Conservation (phyloP, 2,329 filamentous ascomycete genomes). For the Daldinia sp. region DNA sequence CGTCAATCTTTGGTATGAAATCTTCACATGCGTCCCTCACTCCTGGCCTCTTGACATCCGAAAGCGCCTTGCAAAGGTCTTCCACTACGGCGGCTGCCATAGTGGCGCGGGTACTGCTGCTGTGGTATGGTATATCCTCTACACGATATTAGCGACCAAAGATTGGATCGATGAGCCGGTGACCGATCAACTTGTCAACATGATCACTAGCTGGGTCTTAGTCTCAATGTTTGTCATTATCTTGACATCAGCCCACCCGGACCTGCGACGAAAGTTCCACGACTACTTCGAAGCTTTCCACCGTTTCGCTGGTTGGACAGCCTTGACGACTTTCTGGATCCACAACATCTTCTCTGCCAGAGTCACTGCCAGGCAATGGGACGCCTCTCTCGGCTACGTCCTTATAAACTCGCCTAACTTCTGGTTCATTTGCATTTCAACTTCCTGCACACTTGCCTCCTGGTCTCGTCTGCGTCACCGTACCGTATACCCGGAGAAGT, state of each 20-base stretch:
- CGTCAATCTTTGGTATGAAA: constrained; percentile 63
- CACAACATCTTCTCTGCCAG: constrained; percentile 73
- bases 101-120: constrained; percentile 64
- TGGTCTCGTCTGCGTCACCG: constrained; percentile 80
- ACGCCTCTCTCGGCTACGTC: constrained; percentile 53
- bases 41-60: constrained; percentile 63
- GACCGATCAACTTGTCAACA: constrained; percentile 43
- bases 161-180: constrained; percentile 44
- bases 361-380: constrained; percentile 54
- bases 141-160: constrained; percentile 49
- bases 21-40: constrained; percentile 60
- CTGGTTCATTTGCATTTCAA: constrained; percentile 77
- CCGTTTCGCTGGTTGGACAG: constrained; percentile 78
- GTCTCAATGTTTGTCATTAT: constrained; percentile 70
- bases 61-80: constrained; percentile 63
- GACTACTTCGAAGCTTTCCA: constrained; percentile 79
- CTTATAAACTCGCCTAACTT: constrained; percentile 62
- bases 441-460: constrained; percentile 74
- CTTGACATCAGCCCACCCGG: constrained; percentile 72
- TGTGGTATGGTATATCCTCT: constrained; percentile 63
- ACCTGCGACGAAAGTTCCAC: constrained; percentile 71
- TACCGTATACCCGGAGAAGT: constrained; percentile 72
- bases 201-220: constrained; percentile 57
- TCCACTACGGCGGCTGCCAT: constrained; percentile 66
- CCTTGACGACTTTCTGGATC: constrained; percentile 62